These are phyloP conservation scores for Isoetes taiwanensis DNA, from an alignment of 75 land plant genomes.

Conservation along the genomic window DNA sequence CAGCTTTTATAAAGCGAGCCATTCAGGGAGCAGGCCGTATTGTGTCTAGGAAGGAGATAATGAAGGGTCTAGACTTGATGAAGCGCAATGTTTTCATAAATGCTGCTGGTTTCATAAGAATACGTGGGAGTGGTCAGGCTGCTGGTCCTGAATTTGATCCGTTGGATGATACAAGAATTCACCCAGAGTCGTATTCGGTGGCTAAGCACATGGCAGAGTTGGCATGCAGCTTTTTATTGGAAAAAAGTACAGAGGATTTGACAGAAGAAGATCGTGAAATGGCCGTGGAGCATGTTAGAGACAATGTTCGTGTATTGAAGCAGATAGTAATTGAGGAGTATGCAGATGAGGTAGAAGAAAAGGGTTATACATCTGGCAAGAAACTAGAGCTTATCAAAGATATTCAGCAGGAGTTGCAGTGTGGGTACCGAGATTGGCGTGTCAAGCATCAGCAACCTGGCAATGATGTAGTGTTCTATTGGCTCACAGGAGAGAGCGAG, in stretches of 20 bases:
- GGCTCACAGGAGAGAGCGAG: constrained; percentile 79
- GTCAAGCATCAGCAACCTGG: constrained; percentile 38
- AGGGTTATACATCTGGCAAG: constrained; percentile 13
- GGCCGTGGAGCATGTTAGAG: constrained; percentile 88
- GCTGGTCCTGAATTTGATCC: constrained; percentile 84
- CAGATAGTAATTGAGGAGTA: constrained; percentile 48
- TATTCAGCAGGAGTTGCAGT: constrained; percentile 59
- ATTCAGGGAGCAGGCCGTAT: constrained; percentile 67
- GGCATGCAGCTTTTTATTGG: constrained; percentile 37
- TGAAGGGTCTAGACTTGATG: constrained; percentile 35
- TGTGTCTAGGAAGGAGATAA: constrained; percentile 55
- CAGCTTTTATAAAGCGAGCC: constrained; percentile 62
- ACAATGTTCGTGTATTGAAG: constrained; percentile 39
- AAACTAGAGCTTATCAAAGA: constrained; percentile 47
- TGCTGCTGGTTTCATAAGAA: constrained; percentile 72
- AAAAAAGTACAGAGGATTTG: constrained; percentile 33
- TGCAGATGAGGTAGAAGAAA: constrained; percentile 27
- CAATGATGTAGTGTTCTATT: constrained; percentile 56
- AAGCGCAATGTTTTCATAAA: constrained; percentile 70
- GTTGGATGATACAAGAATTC: constrained; percentile 89
- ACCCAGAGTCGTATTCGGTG: constrained; percentile 69
- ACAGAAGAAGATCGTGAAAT: constrained; percentile 77
- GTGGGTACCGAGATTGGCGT: constrained; percentile 80
- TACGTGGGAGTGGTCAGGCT: constrained; percentile 75
- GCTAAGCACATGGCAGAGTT: constrained; percentile 84